Evolutionary conservation across 352 stramenopile species (phyloP).

Genomic region (Globisporangium canariense): DNA sequence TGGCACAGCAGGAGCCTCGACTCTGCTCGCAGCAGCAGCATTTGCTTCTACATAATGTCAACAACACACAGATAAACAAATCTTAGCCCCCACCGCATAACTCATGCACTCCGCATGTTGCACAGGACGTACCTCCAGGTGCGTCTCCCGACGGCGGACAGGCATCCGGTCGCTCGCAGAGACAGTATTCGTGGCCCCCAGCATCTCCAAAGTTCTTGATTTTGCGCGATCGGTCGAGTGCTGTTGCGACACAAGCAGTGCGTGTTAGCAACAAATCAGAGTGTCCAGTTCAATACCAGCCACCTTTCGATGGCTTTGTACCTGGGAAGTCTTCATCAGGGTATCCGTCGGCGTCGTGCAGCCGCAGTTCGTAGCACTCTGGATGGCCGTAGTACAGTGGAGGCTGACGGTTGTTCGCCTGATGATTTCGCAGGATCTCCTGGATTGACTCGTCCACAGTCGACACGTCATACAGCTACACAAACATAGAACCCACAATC

Average conservation of each 20-base stretch:
- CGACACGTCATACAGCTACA: conserved; percentile 81
- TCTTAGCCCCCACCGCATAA: neutral
- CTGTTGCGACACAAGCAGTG: conserved; percentile 19
- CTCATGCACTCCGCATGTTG: no score
- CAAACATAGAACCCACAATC: neutral
- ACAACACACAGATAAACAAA: neutral
- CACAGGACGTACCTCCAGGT: conserved; percentile 26
- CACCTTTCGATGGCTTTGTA: conserved; percentile 7
- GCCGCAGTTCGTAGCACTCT: conserved; percentile 83
- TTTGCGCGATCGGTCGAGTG: conserved; percentile 78
- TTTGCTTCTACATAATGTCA: conserved; percentile 16
- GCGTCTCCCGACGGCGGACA: conserved; percentile 70
- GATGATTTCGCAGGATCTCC: conserved; percentile 70
- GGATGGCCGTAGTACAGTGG: conserved; percentile 81
- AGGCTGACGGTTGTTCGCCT: conserved; percentile 58
- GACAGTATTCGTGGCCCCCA: conserved; percentile 82
- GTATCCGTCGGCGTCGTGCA: conserved; percentile 81
- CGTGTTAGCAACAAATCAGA: neutral
- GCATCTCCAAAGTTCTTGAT: conserved; percentile 91
- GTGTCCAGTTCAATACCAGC: neutral
- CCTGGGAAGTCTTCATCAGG: conserved; percentile 87
- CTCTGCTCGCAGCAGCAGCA: conserved; percentile 20
- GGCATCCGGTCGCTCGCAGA: conserved; percentile 82
- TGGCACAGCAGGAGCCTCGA: conserved; percentile 27
- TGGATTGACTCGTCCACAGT: conserved; percentile 88